A percentile compares a stretch with the other conserved stretches of the same genome.
These are phyloP conservation scores for Russula emetica DNA, from an alignment of 768 basidiomycete species.

Conservation along the genomic window DNA sequence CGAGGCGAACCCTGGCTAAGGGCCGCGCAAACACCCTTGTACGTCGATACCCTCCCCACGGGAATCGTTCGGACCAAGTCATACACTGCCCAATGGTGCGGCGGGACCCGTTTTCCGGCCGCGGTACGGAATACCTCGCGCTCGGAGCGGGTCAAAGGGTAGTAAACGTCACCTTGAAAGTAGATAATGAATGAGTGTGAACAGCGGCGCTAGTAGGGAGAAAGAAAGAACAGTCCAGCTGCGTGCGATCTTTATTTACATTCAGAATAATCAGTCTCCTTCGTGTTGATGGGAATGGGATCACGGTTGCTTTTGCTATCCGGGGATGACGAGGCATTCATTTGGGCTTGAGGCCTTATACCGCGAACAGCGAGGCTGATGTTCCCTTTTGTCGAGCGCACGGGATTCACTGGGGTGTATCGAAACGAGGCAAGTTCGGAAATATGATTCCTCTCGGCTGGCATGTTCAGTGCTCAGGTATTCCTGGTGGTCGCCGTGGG, in stretches of 20 bases:
- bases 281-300: neutral
- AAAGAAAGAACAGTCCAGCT: neutral
- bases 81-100: slow-evolving; percentile 30
- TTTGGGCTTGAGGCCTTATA: neutral
- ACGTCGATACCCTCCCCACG: slow-evolving; percentile 25
- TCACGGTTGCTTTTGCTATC: neutral
- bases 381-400: neutral
- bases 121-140: slow-evolving; percentile 24
- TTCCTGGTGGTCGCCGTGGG: too few relatives aligned
- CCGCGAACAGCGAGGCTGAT: neutral
- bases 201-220: neutral
- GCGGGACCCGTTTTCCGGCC: slow-evolving; percentile 25
- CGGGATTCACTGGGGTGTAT: slow-evolving; percentile 1
- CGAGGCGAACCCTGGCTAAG: slow-evolving; percentile 56
- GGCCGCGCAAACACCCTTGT: slow-evolving; percentile 39
- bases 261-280: slow-evolving; percentile 10
- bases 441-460: slow-evolving; percentile 9
- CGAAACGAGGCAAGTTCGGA: slow-evolving; percentile 14
- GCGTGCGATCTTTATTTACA: neutral
- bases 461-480: slow-evolving; percentile 6
- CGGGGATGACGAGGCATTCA: neutral
- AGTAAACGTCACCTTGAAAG: slow-evolving; percentile 21
- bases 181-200: too few relatives aligned
- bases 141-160: slow-evolving; percentile 19
- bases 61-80: slow-evolving; percentile 23